These are phyloP conservation scores for Vickermania spadyakhi DNA, from an alignment of 208 protist species.

Conservation along the genomic window DNA sequence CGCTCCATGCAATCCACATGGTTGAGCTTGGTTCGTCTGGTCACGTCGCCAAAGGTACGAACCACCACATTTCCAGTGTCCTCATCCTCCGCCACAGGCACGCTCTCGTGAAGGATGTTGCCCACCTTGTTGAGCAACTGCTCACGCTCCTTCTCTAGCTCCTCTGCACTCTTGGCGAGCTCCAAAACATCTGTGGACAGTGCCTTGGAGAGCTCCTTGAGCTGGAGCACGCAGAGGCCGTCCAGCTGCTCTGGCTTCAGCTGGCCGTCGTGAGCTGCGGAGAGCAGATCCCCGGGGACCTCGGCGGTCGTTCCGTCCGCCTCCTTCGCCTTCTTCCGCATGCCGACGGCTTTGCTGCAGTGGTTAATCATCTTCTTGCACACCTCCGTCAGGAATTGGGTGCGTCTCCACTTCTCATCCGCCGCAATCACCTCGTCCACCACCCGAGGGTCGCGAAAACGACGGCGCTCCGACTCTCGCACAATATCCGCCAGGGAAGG, in stretches of 20 bases:
- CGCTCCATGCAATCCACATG: conserved; percentile 93
- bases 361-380: conserved; percentile 86
- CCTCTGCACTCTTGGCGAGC: conserved; percentile 50
- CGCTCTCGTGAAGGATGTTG: conserved; percentile 96
- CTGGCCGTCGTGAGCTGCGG: conserved; percentile 34
- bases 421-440: conserved; percentile 91
- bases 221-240: conserved; percentile 73
- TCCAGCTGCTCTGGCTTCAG: conserved; percentile 48
- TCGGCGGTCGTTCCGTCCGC: conserved; percentile 56
- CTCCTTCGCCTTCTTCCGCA: conserved; percentile 92
- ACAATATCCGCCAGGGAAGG: conserved; percentile 91
- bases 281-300: conserved; percentile 46
- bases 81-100: conserved; percentile 94
- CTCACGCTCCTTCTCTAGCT: conserved; percentile 61
- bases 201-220: conserved; percentile 84
- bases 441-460: conserved; percentile 75
- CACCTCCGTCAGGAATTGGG: conserved; percentile 71
- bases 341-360: conserved; percentile 84
- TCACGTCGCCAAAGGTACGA: conserved; percentile 78
- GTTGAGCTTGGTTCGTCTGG: conserved; percentile 57
- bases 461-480: conserved; percentile 93
- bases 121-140: conserved; percentile 83
- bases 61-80: conserved; percentile 88
- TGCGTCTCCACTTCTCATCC: conserved; percentile 89
- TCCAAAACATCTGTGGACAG: conserved; percentile 45